Base-by-base conservation (phyloP, 345 rosid species). In the Gossypium ekmanianum region DNA sequence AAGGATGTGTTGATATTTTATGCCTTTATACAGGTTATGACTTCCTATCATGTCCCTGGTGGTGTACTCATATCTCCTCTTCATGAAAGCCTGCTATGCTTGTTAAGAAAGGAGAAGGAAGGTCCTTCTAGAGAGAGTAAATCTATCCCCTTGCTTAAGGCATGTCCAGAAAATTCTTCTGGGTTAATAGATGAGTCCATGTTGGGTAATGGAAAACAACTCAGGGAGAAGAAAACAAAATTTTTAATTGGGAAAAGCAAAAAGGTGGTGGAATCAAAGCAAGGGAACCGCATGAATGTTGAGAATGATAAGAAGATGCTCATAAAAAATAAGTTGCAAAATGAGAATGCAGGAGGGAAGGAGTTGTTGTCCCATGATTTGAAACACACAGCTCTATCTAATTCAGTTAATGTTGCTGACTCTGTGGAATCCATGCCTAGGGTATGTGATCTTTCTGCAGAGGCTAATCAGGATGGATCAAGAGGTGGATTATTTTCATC, bases 51-150 rank as follows among this genome's bases (percentile, higher is more conserved):
- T 11, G 84, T 90, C 71, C 87, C 88, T 69, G 83, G 84, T 68
- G 80, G 78, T 64, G 79, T 54, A 68, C 73, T 91, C 68, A 61
- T 90, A 81, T 93, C 95, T 10, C 95, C 98, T 71, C 92, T 93
- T 75, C 85, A 86, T 75, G 88, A 85, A 12, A 82, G 78, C 80
- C 82, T 91, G 57, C 74, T 87, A 74, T 78, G 63, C 75, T 68
- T 87, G 79, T 76, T 61, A 8, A 77, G 81, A 55, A 85, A 84
- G 72, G 82, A 83, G 72, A 78, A 81, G 74, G 80, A 81, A 64
- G 56, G 7, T 65, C 56, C 71, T 45, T 67, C 73, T n/a, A 47
- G 58, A 75, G 76, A 68, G n/a, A 29, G 72, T 61, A 80, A 82
- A 77, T 75, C 71, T 78, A 63, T 69, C 54, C 71, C 71, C 20